These are phyloP conservation scores for Colletotrichum sp. DNA, from an alignment of 2,329 filamentous ascomycete genomes.

Conservation along the genomic window DNA sequence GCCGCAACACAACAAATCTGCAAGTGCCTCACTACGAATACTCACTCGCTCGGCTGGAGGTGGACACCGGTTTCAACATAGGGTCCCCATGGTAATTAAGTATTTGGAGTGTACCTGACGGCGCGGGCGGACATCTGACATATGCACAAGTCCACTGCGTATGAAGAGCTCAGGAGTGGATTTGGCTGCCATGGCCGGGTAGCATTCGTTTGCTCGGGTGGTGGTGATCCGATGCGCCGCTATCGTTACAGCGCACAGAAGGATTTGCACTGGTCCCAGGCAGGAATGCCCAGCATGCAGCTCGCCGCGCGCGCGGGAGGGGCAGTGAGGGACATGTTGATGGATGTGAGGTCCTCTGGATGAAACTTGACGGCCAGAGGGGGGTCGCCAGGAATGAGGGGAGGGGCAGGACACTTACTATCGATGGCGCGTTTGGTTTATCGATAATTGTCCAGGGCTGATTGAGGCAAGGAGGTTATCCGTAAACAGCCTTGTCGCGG, in stretches of 20 bases:
- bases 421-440: neutral
- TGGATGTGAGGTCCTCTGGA: neutral
- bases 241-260: neutral
- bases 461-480: neutral
- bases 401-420: neutral
- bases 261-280: neutral
- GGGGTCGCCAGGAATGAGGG: neutral
- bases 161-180: no score
- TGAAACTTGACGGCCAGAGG: slow-evolving; percentile 4
- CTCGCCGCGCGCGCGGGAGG: neutral
- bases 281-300: neutral
- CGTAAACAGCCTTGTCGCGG: neutral
- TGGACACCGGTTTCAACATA: neutral
- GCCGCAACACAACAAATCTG: neutral
- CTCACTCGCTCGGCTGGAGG: neutral
- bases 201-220: neutral
- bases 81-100: no score
- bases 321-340: neutral
- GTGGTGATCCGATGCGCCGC: neutral
- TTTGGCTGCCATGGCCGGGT: neutral
- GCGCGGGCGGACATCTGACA: no score
- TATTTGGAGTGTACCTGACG: no score
- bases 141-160: no score
- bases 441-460: neutral
- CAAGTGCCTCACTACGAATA: no score